Evolutionary conservation across 345 rosid genomes (phyloP), one percentile per base, ranked within the genome.

Genomic region (Schrenkiella parvula): DNA sequence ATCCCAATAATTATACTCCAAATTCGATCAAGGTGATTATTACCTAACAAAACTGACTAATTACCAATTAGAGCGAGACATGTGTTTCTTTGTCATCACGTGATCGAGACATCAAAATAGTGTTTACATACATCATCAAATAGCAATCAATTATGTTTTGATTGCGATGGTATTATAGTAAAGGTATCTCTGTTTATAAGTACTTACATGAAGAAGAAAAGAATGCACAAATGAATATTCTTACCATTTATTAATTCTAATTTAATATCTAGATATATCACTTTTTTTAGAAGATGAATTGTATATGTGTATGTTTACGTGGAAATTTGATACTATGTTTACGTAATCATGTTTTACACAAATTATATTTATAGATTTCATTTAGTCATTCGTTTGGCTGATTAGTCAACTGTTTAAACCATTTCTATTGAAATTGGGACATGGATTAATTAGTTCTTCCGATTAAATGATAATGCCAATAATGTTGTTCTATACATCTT

Each of bases 41-140:
- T n/a, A 35, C 64, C 22, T 21, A 68, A 32, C 18, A 28, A 46
- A n/a, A 21, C 26, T 32, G 47, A n/a, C 77, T 51, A 51, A 23
- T 51, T 11, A 39, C 76, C 46, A 55, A 35, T 73, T 6, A 73
- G 51, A 22, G 17, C 18, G 21, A 43, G 51, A 65, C 58, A 44
- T 34, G 47, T 26, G 17, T 66, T 29, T 48, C n/a, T 28, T 37
- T 4, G 69, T 11, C 55, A 44, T 11, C 50, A 17, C 31, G 15
- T 53, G 64, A 63, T 64, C 39, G 28, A 43, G 55, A 64, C 65
- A 17, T 34, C 41, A 46, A 21, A 21, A 10, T 56, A 55, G 48
- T 54, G 50, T 46, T 4, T 34, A 43, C 19, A 23, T 23, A 73
- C 66, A 59, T 64, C 21, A 55, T 6, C 31, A 18, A 25, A 37